These are phyloP conservation scores for Chenopodium formosanum DNA, from an alignment of 148 eudicot species.

Conservation along the genomic window DNA sequence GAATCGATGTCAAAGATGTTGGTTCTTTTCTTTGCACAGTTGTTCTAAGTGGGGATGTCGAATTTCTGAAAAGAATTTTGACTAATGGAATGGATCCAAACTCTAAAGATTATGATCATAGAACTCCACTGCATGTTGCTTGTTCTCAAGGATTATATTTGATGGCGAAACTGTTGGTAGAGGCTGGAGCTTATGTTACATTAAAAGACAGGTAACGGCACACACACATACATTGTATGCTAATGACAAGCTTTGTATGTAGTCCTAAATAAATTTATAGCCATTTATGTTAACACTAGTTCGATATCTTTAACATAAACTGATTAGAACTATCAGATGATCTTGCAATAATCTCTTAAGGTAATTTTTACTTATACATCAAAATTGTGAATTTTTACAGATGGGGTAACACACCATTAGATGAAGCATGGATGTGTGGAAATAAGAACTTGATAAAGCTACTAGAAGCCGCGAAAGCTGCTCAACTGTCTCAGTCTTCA, in stretches of 20 bases:
- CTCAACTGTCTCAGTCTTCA: slow-evolving; percentile 41
- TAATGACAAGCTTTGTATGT: background rate
- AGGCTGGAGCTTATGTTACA: slow-evolving; percentile 77
- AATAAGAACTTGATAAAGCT: slow-evolving; percentile 61
- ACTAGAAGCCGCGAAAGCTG: slow-evolving; percentile 61
- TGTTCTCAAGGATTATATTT: slow-evolving; percentile 66
- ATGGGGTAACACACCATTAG: slow-evolving; percentile 75
- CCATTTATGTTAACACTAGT: too few species aligned
- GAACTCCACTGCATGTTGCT: slow-evolving; percentile 88
- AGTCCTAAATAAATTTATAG: background rate
- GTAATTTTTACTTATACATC: background rate
- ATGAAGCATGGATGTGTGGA: slow-evolving; percentile 58
- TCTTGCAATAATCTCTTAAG: background rate
- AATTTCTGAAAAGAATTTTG: slow-evolving; percentile 54
- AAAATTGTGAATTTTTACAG: slow-evolving; percentile 31
- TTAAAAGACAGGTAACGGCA: slow-evolving; percentile 65
- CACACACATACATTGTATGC: background rate
- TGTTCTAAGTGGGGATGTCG: slow-evolving; percentile 64
- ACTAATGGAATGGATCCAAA: slow-evolving; percentile 75
- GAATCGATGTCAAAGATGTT: slow-evolving; percentile 52
- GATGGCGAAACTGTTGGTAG: slow-evolving; percentile 71
- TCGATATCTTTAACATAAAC: background rate
- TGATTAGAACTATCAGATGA: background rate
- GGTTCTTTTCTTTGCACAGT: slow-evolving; percentile 66
- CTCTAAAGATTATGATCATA: slow-evolving; percentile 65